phyloP scores from a whole-genome alignment of 768 basidiomycete genomes.

The Hirschioporus abietinus region DNA sequence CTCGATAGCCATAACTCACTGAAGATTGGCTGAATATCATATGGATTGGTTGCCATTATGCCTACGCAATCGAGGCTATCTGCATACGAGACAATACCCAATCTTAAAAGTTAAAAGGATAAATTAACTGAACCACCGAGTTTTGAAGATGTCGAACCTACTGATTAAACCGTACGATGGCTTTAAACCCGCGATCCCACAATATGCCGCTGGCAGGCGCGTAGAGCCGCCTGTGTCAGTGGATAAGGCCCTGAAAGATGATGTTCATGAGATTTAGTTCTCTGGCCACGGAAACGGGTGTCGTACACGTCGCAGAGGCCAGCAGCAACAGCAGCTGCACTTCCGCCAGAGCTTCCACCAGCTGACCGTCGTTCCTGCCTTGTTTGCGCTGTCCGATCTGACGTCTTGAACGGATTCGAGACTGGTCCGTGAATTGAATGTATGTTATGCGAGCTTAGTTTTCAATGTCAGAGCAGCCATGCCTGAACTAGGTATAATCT shows the following conservation, averaged over 20 bases:
- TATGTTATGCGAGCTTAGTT: slow-evolving; percentile 64
- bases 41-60: slow-evolving; percentile 55
- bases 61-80: slow-evolving; percentile 96
- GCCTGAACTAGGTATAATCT: background rate
- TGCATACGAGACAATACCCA: slow-evolving; percentile 90
- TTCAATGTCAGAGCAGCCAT: background rate
- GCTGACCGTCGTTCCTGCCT: slow-evolving; percentile 51
- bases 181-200: slow-evolving; percentile 87
- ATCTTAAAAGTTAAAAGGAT: slow-evolving; percentile 36
- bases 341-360: slow-evolving; percentile 93
- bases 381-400: slow-evolving; percentile 19
- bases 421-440: slow-evolving; percentile 74
- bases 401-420: slow-evolving; percentile 55
- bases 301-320: slow-evolving; percentile 81
- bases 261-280: background rate
- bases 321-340: slow-evolving; percentile 87
- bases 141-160: slow-evolving; percentile 39
- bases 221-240: slow-evolving; percentile 97
- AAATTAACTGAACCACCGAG: slow-evolving; percentile 1
- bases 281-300: slow-evolving; percentile 1
- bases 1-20: slow-evolving; percentile 37
- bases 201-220: slow-evolving; percentile 90
- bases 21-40: slow-evolving; percentile 50
- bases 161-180: slow-evolving; percentile 92
- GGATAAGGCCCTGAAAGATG: slow-evolving; percentile 63